Base-by-base conservation (phyloP, 2,329 filamentous ascomycete species). In the Pleomassaria siparia region DNA sequence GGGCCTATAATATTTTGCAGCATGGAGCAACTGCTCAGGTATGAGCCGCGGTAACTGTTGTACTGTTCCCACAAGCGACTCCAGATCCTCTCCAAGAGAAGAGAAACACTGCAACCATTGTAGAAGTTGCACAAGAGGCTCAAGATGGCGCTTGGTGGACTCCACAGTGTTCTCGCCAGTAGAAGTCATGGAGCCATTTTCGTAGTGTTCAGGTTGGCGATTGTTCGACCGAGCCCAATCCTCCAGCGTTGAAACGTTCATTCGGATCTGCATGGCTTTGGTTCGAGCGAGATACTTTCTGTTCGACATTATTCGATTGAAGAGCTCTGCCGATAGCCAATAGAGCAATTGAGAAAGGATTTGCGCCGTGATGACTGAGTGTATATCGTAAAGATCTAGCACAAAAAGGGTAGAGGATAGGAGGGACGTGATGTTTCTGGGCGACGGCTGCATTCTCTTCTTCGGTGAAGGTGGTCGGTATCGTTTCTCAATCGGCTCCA, bases 41-140 rank as follows among this genome's bases (percentile, higher is more conserved):
- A 85, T 91, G 40, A 99, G 77, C 32, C 86, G 81, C 55, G 90
- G 91, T 32, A 99, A 79, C 69, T 97, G 94, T 63, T 96, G 87
- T 18, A 97, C 74, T 0, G 94, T 99, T 13, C 85, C 89, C 24
- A 95, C 85, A 13, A 99, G 80, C 2, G 90, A 89, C 64, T 96
- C 91, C 29, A 94, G 76, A 64, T 97, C 91, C 63, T 97, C 91
- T 4, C 85, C 90, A 3, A 97, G 80, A 0, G 91, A 96, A 1
- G 94, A 97, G 72, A 97, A 97, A 70, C 91, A 96, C 69, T 99
- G 94, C 28, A 99, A 77, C 94, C 94, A 99, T 71, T 99, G 94
- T 5, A 99, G 77, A 2, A 99, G 79, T 70, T 99, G 94, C 46
- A 97, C 91, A 16, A 96, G 82, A 4, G 94, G 94, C 7, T 89